These are phyloP conservation scores for Boletus subparvulus DNA, from an alignment of 768 basidiomycete genomes.

Conservation along the genomic window DNA sequence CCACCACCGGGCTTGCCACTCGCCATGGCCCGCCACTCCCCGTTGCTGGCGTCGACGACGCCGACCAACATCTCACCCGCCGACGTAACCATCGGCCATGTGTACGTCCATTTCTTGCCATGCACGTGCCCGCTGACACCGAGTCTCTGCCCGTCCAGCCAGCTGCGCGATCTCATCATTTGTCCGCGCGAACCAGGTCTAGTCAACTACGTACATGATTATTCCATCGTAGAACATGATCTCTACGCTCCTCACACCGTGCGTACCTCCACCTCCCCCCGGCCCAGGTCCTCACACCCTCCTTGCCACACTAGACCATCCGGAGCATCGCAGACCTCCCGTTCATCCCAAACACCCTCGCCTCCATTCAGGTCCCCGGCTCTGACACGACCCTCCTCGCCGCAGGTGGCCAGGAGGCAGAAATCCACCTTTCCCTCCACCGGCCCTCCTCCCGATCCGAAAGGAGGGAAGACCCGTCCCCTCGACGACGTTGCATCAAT, in stretches of 20 bases:
- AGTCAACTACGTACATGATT: constrained; percentile 58
- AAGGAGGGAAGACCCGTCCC: constrained; percentile 13
- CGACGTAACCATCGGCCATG: constrained; percentile 57
- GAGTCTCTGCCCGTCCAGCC: constrained; percentile 42
- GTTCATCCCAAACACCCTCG: constrained; percentile 64
- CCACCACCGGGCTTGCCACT: constrained; percentile 21
- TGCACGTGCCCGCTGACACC: background rate
- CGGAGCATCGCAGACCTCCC: constrained; percentile 51
- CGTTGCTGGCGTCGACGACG: constrained; percentile 42
- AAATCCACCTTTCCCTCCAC: constrained; percentile 64
- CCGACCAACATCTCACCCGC: constrained; percentile 45
- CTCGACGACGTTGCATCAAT: constrained; percentile 9
- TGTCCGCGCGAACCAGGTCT: constrained; percentile 67
- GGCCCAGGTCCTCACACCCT: constrained; percentile 14
- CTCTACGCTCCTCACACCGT: constrained; percentile 48
- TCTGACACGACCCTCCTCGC: constrained; percentile 63
- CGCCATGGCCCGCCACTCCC: constrained; percentile 48
- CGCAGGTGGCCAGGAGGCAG: constrained; percentile 71
- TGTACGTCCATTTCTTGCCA: constrained; percentile 41
- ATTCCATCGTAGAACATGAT: constrained; percentile 62
- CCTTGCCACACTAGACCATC: constrained; percentile 37
- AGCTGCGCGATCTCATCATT: constrained; percentile 75
- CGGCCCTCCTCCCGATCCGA: constrained; percentile 25
- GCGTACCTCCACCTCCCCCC: constrained; percentile 25
- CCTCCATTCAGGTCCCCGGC: constrained; percentile 52